Conservation (phyloP, 2,329 filamentous ascomycete species). For the Colletotrichum magnum region DNA sequence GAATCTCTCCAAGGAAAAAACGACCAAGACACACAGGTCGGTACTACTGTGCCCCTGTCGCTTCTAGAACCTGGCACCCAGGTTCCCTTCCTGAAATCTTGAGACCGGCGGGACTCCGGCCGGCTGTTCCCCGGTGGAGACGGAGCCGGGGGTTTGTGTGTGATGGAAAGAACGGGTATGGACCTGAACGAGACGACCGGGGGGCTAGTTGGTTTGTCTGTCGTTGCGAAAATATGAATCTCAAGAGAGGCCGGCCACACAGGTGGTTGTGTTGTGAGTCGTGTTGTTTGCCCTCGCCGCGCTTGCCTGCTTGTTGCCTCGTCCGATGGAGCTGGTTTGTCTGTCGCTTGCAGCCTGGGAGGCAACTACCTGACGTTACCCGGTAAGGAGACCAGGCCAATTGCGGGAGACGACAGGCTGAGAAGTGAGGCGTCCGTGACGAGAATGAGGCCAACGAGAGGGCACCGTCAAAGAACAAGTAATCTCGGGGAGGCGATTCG, state of each 20-base stretch:
- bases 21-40: neutral
- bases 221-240: too few species aligned
- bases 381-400: too few species aligned
- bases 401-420: too few species aligned
- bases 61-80: conserved; percentile 36
- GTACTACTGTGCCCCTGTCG: conserved; percentile 17
- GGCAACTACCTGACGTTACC: too few species aligned
- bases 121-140: conserved; percentile 38
- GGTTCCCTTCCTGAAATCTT: conserved; percentile 35
- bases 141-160: conserved; percentile 22
- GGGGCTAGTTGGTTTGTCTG: neutral
- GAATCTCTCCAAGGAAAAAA: too few species aligned
- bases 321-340: conserved; percentile 1
- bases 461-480: too few species aligned
- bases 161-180: conserved; percentile 4
- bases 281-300: neutral
- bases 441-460: neutral
- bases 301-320: too few species aligned
- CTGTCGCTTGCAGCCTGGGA: neutral
- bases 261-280: neutral
- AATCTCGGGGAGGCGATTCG: too few species aligned
- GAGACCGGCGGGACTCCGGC: conserved; percentile 37
- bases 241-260: neutral
- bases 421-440: neutral
- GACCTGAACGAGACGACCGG: too few species aligned